phyloP scores from a whole-genome alignment of 306 rosid genomes.

The Begonia peltatifolia region DNA sequence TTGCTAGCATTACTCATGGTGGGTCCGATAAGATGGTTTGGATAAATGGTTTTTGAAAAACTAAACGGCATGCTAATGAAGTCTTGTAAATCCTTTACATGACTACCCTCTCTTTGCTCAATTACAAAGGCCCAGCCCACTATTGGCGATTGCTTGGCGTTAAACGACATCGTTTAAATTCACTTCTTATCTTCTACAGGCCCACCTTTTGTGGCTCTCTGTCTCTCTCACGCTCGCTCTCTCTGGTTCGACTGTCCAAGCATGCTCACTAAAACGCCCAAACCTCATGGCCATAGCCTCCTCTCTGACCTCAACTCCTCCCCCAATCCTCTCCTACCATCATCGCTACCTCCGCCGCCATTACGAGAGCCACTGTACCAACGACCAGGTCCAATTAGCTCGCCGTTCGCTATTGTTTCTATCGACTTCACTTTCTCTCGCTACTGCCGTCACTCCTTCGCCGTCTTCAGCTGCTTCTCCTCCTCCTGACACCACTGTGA shows the following conservation, averaged over 20 bases:
- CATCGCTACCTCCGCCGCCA: constrained; percentile 8
- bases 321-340: constrained; percentile 7
- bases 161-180: neutral
- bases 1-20: no score
- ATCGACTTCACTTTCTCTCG: constrained; percentile 27
- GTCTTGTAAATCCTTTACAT: no score
- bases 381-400: constrained; percentile 13
- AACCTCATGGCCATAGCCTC: constrained; percentile 45
- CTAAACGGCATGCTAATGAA: no score
- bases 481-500: constrained; percentile 49
- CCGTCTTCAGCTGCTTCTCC: constrained; percentile 6
- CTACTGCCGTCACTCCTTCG: constrained; percentile 7
- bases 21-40: no score
- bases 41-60: no score
- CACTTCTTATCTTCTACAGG: neutral
- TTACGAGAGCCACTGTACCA: constrained; percentile 2
- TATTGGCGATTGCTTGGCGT: no score
- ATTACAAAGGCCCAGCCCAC: no score
- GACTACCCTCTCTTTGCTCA: neutral
- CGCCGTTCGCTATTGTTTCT: constrained; percentile 48
- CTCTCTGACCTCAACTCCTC: constrained; percentile 17
- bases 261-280: constrained; percentile 11
- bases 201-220: constrained; percentile 5
- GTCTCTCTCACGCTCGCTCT: neutral
- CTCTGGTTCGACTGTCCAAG: neutral